Conservation (phyloP, 371 early-diverging fungal genomes). For the Lichtheimia ornata region DNA sequence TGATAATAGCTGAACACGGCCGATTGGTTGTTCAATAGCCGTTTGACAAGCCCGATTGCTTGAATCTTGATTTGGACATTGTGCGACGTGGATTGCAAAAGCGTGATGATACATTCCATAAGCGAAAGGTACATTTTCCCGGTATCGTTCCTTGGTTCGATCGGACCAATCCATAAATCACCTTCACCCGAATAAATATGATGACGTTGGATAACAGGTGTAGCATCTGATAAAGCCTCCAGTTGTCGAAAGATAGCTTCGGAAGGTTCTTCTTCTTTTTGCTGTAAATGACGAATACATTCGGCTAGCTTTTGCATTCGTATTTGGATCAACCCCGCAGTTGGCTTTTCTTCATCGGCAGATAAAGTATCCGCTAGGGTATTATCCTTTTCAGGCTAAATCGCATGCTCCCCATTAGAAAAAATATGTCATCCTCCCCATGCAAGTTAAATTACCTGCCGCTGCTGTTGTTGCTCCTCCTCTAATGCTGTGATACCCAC, state of each 20-base stretch:
- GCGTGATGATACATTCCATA: slow-evolving; percentile 5
- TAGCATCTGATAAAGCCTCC: background rate
- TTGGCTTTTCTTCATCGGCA: no score
- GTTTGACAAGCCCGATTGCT: slow-evolving; percentile 8
- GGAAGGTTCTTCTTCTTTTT: no score
- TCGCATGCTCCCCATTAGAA: no score
- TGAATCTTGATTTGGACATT: slow-evolving; percentile 1
- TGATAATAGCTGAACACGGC: slow-evolving; percentile 9
- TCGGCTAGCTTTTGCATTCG: no score
- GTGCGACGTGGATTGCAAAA: background rate
- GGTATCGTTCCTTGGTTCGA: background rate
- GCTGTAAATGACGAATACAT: no score
- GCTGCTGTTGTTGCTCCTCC: no score
- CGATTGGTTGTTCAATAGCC: slow-evolving; percentile 9
- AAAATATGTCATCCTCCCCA: no score
- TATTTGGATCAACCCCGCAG: no score
- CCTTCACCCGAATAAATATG: background rate
- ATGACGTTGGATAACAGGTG: background rate
- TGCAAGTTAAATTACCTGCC: no score
- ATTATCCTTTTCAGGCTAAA: no score
- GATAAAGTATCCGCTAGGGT: no score
- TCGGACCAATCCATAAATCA: background rate
- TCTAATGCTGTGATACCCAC: no score
- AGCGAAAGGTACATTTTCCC: background rate
- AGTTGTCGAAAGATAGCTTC: background rate